These are phyloP conservation scores for Aspergillus sp. DNA, from an alignment of 2,329 filamentous ascomycete species.

Conservation along the genomic window DNA sequence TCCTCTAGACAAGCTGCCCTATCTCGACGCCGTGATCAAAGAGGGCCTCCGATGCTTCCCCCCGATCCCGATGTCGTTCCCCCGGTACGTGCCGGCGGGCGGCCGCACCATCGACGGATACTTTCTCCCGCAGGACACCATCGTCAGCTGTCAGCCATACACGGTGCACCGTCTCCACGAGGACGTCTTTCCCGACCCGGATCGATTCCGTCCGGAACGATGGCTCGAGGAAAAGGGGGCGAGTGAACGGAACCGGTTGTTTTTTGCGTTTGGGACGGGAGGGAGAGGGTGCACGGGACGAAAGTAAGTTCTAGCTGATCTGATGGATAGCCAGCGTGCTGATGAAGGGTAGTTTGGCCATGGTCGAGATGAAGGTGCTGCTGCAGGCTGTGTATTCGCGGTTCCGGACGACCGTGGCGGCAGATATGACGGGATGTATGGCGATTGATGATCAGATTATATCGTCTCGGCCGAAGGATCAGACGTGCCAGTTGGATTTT, in stretches of 20 bases:
- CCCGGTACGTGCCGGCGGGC: constrained; percentile 40
- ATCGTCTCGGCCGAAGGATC: constrained; percentile 60
- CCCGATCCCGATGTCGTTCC: constrained; percentile 53
- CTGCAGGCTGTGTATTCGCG: constrained; percentile 61
- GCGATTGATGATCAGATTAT: constrained; percentile 67
- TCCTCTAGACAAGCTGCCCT: constrained; percentile 47
- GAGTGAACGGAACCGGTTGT: constrained; percentile 50
- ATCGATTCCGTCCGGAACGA: constrained; percentile 31
- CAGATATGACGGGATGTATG: constrained; percentile 61
- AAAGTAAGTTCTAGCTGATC: constrained; percentile 52
- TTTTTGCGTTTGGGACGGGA: constrained; percentile 67
- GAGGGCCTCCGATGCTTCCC: constrained; percentile 60
- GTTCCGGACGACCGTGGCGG: constrained; percentile 52
- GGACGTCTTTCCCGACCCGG: constrained; percentile 29
- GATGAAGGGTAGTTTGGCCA: constrained; percentile 50
- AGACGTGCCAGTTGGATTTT: constrained; percentile 55
- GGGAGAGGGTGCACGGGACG: constrained; percentile 57
- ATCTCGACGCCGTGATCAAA: constrained; percentile 62
- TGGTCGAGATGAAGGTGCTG: constrained; percentile 67
- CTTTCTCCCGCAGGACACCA: constrained; percentile 31
- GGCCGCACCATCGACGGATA: constrained; percentile 43
- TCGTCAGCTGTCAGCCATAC: constrained; percentile 41
- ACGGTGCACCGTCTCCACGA: constrained; percentile 33
- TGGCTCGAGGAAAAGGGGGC: constrained; percentile 35
- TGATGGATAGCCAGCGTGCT: neutral